Percentiles rank a stretch among this genome's conserved stretches.
Conservation (phyloP, 1,284 basidiomycete genomes). For the Fomes fomentarius region DNA sequence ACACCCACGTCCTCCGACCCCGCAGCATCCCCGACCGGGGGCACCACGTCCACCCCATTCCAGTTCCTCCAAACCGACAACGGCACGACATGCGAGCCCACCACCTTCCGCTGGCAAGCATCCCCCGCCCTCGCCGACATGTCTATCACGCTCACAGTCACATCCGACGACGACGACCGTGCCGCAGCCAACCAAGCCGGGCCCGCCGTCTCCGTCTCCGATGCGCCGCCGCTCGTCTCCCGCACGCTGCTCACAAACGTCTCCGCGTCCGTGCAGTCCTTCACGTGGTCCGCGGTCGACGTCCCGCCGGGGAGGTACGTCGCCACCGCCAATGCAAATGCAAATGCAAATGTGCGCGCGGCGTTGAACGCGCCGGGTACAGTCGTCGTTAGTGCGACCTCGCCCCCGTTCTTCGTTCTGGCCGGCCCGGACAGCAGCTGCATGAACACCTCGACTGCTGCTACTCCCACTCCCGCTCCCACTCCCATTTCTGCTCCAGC, state of each 20-base stretch:
- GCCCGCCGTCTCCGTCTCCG: too few relatives aligned
- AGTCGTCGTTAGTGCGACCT: too few relatives aligned
- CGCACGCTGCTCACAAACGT: conserved; percentile 26
- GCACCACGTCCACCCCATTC: conserved; percentile 1
- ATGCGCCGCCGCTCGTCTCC: too few relatives aligned
- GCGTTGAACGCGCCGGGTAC: too few relatives aligned
- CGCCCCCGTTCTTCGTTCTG: conserved; percentile 29
- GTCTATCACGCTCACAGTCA: conserved; percentile 29
- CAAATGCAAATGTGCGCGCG: too few relatives aligned
- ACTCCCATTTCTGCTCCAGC: too few relatives aligned
- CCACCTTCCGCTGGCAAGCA: conserved; percentile 26
- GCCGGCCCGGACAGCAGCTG: conserved; percentile 17
- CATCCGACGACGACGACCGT: too few relatives aligned
- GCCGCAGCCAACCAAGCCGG: too few relatives aligned
- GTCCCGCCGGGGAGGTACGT: conserved; percentile 30
- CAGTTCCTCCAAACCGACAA: conserved; percentile 28
- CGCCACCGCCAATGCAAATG: conserved; percentile 19
- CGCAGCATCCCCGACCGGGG: not conserved
- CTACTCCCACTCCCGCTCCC: not conserved
- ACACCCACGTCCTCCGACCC: not conserved
- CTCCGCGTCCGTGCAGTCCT: conserved; percentile 16
- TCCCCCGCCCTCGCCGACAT: conserved; percentile 1
- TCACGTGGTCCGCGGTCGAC: conserved; percentile 28
- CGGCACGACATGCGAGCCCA: conserved; percentile 24
- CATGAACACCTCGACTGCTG: not conserved